Percentiles rank a stretch among this genome's conserved stretches.
Conservation (phyloP, 2,329 filamentous ascomycete species). For the Xylariaceae sp. region DNA sequence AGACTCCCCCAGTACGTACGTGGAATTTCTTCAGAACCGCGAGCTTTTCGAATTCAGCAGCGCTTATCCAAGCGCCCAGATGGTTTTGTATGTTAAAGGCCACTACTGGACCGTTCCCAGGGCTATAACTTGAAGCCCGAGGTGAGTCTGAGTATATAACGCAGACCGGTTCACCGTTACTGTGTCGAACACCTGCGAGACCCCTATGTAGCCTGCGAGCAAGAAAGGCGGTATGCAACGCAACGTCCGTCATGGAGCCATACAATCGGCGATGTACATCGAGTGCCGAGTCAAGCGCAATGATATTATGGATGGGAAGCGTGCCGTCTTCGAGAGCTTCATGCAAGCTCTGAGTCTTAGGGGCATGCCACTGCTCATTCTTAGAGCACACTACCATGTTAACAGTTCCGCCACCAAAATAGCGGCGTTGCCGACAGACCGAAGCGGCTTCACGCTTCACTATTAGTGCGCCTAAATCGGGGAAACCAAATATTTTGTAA, state of each 20-base stretch:
- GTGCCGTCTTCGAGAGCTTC: conserved; percentile 88
- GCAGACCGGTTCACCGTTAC: conserved; percentile 62
- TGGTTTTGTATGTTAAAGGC: conserved; percentile 76
- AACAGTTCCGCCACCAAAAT: conserved; percentile 93
- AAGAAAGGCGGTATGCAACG: conserved; percentile 65
- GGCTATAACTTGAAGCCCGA: conserved; percentile 28
- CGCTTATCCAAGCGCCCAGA: conserved; percentile 68
- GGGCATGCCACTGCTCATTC: conserved; percentile 78
- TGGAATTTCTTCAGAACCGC: conserved; percentile 74
- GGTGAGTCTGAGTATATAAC: conserved; percentile 51
- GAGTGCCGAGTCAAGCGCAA: conserved; percentile 73
- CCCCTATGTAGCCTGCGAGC: conserved; percentile 52
- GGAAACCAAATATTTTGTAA: conserved; percentile 98
- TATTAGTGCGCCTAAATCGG: conserved; percentile 80
- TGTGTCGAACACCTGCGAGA: conserved; percentile 59
- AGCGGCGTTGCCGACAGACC: conserved; percentile 62
- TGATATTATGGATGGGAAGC: conserved; percentile 81
- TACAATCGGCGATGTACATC: conserved; percentile 64
- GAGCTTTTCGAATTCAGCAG: conserved; percentile 82
- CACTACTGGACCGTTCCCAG: conserved; percentile 65
- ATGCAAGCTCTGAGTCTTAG: conserved; percentile 67
- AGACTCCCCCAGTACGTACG: conserved; percentile 80
- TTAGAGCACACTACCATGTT: conserved; percentile 70
- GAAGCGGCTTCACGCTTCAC: conserved; percentile 65
- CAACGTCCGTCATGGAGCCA: conserved; percentile 62